These are phyloP conservation scores for Clitopilus passeckerianus DNA, from an alignment of 768 basidiomycete genomes.

Conservation along the genomic window DNA sequence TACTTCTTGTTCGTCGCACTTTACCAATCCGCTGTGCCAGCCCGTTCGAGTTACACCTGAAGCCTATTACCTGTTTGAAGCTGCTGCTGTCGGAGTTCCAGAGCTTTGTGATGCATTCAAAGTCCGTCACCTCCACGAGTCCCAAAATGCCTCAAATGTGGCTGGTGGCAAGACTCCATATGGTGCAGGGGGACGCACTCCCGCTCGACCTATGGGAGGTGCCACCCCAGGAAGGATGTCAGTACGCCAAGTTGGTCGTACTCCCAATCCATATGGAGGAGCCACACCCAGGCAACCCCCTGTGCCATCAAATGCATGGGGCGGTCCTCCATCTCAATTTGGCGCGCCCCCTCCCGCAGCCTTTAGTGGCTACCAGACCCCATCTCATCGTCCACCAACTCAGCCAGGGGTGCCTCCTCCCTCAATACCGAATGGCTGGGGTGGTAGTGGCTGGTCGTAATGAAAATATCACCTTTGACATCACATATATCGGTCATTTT, in stretches of 20 bases:
- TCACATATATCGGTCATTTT: background rate
- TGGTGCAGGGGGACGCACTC: conserved; percentile 69
- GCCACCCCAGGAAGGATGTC: conserved; percentile 81
- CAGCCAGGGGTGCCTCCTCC: conserved; percentile 36
- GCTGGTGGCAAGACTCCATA: conserved; percentile 79
- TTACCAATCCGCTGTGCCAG: conserved; percentile 29
- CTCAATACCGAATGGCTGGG: conserved; percentile 18
- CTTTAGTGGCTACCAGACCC: conserved; percentile 45
- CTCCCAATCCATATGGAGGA: conserved; percentile 74
- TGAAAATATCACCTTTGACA: background rate
- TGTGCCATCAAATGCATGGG: conserved; percentile 19
- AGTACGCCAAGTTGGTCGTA: conserved; percentile 65
- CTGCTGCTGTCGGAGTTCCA: conserved; percentile 84
- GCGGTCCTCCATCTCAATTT: conserved; percentile 17
- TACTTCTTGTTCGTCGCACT: conserved; percentile 1
- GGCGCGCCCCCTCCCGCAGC: conserved; percentile 24
- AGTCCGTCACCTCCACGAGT: conserved; percentile 77
- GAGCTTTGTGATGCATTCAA: conserved; percentile 98
- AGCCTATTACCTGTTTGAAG: conserved; percentile 87
- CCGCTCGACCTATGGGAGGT: conserved; percentile 62
- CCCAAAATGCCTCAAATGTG: conserved; percentile 50
- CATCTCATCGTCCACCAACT: conserved; percentile 33
- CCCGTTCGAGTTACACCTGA: conserved; percentile 84
- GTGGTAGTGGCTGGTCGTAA: conserved; percentile 15
- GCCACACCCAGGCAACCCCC: conserved; percentile 37